Evolutionary conservation across 805 yeast species (phyloP), one percentile per base, ranked within the genome.

Genomic region (Kuraishia ogatae): DNA sequence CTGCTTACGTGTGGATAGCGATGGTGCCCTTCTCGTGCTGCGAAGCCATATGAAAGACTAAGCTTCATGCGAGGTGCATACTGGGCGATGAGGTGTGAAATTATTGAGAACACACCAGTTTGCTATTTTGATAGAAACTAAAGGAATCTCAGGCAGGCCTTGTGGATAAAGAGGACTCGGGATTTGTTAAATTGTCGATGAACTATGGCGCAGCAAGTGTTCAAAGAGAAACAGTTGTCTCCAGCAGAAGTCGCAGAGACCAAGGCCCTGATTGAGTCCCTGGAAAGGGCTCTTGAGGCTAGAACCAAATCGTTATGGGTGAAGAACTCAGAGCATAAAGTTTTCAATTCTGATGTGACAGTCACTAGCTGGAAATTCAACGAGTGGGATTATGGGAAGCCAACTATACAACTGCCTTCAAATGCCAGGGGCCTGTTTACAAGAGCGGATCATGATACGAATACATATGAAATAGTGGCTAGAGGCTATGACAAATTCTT

Each of bases 401-500:
- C 73, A 10, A 77, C 77, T 52, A 71, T 81, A 4, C 57, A 56
- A 1, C 71, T 93, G 8, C 97, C 97, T 0, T 75, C 82, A 4
- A 71, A 82, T 53, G 96, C 97, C 0, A 77, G 99, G 55, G 99
- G 99, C 0, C 67, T 93, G 17, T 93, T 93, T 67, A 87, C 82
- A 0, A 50, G 71, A 4, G 67, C 69, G 13, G 71, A 73, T 7
- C 71, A 70, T 17, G 60, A 61, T 1, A 62, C 58, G 0, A 59
- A 65, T n/a, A 60, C 57, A 11, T 56, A 59, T 7, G 70, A 71
- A 6, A 86, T 94, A 22, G 83, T 82, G 1, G 83, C 85, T 1
- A 74, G 99, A 61, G 99, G 99, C 0, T 94, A 94, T 66, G 94
- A 94, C 69, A 94, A 94, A 70, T 94, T 94, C 69, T 94, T 90